Percentiles rank a stretch among this genome's conserved stretches.
Evolutionary conservation across 2,329 filamentous ascomycete genomes (phyloP).

Genomic region (Xylaria sp.): DNA sequence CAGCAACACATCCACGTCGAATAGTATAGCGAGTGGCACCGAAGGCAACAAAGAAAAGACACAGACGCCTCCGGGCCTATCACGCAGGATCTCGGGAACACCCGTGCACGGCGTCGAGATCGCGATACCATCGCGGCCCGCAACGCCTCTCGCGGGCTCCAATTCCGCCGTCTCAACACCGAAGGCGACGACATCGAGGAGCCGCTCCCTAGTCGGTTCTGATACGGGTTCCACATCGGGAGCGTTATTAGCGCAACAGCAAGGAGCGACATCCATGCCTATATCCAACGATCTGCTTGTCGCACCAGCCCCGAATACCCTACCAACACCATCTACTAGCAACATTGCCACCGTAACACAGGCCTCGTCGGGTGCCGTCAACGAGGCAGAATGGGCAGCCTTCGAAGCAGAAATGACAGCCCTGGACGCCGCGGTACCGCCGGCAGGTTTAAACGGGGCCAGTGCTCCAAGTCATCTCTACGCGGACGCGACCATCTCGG

Average conservation of each 20-base stretch:
- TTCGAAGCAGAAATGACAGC: constrained; percentile 84
- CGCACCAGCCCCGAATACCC: constrained; percentile 22
- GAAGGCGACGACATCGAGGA: constrained; percentile 51
- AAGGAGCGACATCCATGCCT: constrained; percentile 30
- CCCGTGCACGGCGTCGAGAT: constrained; percentile 68
- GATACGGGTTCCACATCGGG: constrained; percentile 33
- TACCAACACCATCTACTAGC: constrained; percentile 9
- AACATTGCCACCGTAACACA: constrained; percentile 11
- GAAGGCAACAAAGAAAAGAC: constrained; percentile 43
- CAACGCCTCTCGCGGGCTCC: constrained; percentile 63
- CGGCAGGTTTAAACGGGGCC: neutral
- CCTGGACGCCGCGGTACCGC: constrained; percentile 40
- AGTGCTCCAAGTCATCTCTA: constrained; percentile 44
- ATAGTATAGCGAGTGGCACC: constrained; percentile 6
- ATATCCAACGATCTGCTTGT: constrained; percentile 44
- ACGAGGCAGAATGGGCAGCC: constrained; percentile 87
- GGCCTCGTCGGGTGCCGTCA: constrained; percentile 51
- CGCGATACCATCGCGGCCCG: constrained; percentile 71
- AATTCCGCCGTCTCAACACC: constrained; percentile 59
- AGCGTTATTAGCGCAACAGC: constrained; percentile 25
- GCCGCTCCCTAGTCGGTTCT: constrained; percentile 53
- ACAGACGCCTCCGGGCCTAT: constrained; percentile 53
- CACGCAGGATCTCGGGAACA: constrained; percentile 62
- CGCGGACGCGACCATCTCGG: constrained; percentile 71
- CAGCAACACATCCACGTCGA: constrained; percentile 1